Conservation (phyloP, 441 rosid species). For the Aquilaria agallochum region DNA sequence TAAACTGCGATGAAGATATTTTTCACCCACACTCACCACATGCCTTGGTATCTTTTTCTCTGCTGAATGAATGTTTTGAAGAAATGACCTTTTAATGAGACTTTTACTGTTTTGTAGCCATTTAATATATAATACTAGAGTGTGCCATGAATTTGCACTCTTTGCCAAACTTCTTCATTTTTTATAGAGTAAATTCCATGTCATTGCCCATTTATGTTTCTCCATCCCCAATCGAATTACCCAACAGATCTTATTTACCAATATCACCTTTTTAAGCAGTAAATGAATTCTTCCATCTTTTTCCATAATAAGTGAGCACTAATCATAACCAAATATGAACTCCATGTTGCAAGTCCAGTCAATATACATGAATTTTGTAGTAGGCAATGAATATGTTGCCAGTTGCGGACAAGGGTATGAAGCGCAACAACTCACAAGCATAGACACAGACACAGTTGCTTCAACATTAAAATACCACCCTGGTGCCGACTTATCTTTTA, state of each 20-base stretch:
- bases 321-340: constrained; percentile 9
- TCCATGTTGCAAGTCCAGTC: too few relatives aligned
- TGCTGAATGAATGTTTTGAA: constrained; percentile 31
- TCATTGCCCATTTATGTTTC: constrained; percentile 11
- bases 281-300: constrained; percentile 40
- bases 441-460: too few relatives aligned
- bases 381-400: too few relatives aligned
- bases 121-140: constrained; percentile 31
- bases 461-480: too few relatives aligned
- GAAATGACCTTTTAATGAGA: constrained; percentile 35
- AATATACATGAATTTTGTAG: too few relatives aligned
- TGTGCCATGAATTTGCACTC: constrained; percentile 32
- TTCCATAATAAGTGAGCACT: constrained; percentile 12
- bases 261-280: constrained; percentile 25
- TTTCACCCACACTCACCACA: constrained; percentile 68
- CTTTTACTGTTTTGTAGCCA: constrained; percentile 37
- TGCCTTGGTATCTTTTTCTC: constrained; percentile 66
- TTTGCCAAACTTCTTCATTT: constrained; percentile 27
- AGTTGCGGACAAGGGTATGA: too few relatives aligned
- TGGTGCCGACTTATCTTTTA: too few relatives aligned
- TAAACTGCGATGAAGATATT: constrained; percentile 63
- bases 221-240: constrained; percentile 11
- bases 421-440: too few relatives aligned
- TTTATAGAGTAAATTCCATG: constrained; percentile 21
- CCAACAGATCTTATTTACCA: constrained; percentile 32